Base-by-base conservation (phyloP, 257 asterid species). In the Nicotiana tabacum region DNA sequence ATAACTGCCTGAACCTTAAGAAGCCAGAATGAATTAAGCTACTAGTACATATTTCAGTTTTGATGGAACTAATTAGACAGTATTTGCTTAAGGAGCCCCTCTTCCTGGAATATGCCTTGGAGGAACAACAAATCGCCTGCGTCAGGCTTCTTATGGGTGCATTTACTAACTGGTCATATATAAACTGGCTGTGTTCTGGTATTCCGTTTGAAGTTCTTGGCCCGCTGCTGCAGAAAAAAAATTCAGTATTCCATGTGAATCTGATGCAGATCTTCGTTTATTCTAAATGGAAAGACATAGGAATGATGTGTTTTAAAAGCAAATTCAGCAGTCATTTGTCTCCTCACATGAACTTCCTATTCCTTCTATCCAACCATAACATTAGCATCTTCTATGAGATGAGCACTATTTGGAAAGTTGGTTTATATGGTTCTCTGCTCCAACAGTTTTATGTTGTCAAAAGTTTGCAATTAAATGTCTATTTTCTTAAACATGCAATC, bases 1-100 rank as follows among this genome's bases (percentile, higher is more conserved):
- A 92, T 81, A 90, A 92, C 92, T 96, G 97, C 90, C 84, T 96
- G 89, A 96, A 94, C 93, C 88, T 90, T 30, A 92, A 90, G 94
- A 96, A 89, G 84, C 95, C 94, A 11, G 97, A 96, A 5, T 95
- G 84, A 90, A 15, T 51, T 57, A 57, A 76, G 37, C 51, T 43
- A 27, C 29, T 12, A 35, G 80, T 48, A 27, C 15, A 74, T 74
- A 3, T 27, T 7, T 46, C 46, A 17, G 5, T 27, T 76, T 43
- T 46, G 60, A 24, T 46, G 29, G 80, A 74, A 27, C 62, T 48
- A 51, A 74, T n/a, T 12, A 4, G 13, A 27, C 58, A 24, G 9
- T 6, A 46, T 48, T 3, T 27, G 62, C 39, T 24, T 8, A 60
- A 70, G 78, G 78, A 39, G 12, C 6, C 60, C 3, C 48, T 74